Base-by-base conservation (phyloP, 768 basidiomycete species). In the Kwoniella dejecticola region DNA sequence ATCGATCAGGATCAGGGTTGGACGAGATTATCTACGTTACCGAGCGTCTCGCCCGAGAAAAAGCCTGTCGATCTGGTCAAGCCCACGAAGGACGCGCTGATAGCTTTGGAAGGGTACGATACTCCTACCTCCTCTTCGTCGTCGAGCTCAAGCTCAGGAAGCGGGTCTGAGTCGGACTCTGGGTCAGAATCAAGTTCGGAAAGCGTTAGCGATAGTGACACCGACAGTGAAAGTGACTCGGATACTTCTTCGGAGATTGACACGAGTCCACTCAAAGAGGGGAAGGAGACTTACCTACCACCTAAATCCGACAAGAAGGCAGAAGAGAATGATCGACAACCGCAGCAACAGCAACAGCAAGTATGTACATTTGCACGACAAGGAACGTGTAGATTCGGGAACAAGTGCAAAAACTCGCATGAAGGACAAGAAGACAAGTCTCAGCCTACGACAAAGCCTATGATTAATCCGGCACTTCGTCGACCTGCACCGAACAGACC, bases 371-470 rank as follows among this genome's bases (percentile, higher is more conserved):
- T 72, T 55, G 62, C 62, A 2, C 63, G 57, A 54, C 65, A 50
- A 33, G 71, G 74, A 8, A 62, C 52, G 55, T 76, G 75, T 63
- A 64, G 53, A 48, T 53, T 60, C 47, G 71, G 73, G 1, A 63
- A 70, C n/a, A 36, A 81, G 47, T 78, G 77, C 57, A 49, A 42
- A 4, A 74, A 66, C 46, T 55, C 58, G 5, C 77, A 75, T 56
- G 15, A 19, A 31, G 27, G 12, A 24, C 27, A 49, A 33, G 29
- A 42, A 29, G 44, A 57, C n/a, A n/a, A n/a, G n/a, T n/a, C n/a
- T n/a, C n/a, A n/a, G n/a, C n/a, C n/a, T n/a, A n/a, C n/a, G n/a
- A n/a, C n/a, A n/a, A 47, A 63, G 7, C 33, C 15, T 36, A 15
- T 36, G 33, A 36, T 33, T 23, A 19, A 52, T 10, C 50, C 31